Percentiles rank a stretch among this genome's conserved stretches.
phyloP scores from a whole-genome alignment of 352 stramenopile genomes.

The Thalassiosira mediterranea region DNA sequence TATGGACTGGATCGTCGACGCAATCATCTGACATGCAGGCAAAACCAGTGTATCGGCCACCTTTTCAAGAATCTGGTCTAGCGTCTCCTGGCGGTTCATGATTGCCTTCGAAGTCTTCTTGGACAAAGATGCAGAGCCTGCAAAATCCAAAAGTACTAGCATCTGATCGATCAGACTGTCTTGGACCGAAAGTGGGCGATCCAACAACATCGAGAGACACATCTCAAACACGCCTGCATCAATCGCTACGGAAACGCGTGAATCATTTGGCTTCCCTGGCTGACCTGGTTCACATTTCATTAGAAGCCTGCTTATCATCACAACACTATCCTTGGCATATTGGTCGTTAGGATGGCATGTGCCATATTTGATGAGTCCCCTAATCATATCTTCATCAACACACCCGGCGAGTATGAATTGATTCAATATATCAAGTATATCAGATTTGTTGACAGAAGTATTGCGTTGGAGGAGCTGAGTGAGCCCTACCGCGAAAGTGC shows the following conservation, averaged over 20 bases:
- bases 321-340: background rate
- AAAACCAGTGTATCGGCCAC: background rate
- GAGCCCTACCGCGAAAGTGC: background rate
- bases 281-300: background rate
- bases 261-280: background rate
- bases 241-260: background rate
- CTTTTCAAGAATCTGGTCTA: background rate
- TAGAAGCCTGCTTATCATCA: background rate
- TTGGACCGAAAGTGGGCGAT: background rate
- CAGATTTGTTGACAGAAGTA: background rate
- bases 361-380: background rate
- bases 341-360: background rate
- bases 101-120: background rate
- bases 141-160: background rate
- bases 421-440: background rate
- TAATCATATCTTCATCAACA: slow-evolving; percentile 5
- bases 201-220: background rate
- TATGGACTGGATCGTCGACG: background rate
- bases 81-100: background rate
- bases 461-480: background rate
- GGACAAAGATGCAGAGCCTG: background rate
- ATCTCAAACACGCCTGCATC: slow-evolving; percentile 3
- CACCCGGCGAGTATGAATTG: background rate
- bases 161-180: background rate
- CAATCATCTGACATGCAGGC: background rate